A percentile compares a stretch with the other conserved stretches of the same genome.
Evolutionary conservation across 139 green algal species (phyloP).

Genomic region (Dunaliella sp.): DNA sequence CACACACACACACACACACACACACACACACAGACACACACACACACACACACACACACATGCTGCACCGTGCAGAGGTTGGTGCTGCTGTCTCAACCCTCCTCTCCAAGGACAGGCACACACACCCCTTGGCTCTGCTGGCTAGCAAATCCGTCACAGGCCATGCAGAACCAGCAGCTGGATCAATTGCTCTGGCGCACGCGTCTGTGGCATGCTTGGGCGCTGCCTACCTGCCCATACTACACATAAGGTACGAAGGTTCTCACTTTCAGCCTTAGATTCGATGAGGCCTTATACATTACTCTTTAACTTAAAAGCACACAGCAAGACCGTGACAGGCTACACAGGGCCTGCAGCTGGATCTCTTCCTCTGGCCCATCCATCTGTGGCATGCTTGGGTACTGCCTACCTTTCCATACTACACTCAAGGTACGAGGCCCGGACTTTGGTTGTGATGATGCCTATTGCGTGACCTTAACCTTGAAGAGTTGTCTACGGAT

Average conservation of each 20-base stretch:
- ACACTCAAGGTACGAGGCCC: too few relatives aligned
- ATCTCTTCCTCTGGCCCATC: not conserved
- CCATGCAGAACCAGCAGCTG: constrained; percentile 74
- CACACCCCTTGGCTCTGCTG: constrained; percentile 41
- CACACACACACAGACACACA: not conserved
- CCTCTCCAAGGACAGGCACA: not conserved
- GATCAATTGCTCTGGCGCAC: constrained; percentile 56
- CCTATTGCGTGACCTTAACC: too few relatives aligned
- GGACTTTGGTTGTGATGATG: too few relatives aligned
- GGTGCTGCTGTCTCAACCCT: not conserved
- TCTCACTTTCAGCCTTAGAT: too few relatives aligned
- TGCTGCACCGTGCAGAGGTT: not conserved
- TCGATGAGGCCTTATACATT: too few relatives aligned
- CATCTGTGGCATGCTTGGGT: not conserved
- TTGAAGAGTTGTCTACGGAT: not conserved
- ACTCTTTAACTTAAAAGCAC: too few relatives aligned
- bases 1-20: too few relatives aligned
- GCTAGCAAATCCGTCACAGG: constrained; percentile 70
- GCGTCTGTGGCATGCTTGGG: constrained; percentile 20
- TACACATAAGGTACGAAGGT: constrained; percentile 49
- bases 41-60: not conserved
- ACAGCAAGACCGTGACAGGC: too few relatives aligned
- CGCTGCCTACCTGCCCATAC: constrained; percentile 28
- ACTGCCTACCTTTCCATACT: too few relatives aligned
- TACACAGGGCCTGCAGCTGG: not conserved